These are phyloP conservation scores for Pythium apleroticum DNA, from an alignment of 352 stramenopile species.

Conservation along the genomic window DNA sequence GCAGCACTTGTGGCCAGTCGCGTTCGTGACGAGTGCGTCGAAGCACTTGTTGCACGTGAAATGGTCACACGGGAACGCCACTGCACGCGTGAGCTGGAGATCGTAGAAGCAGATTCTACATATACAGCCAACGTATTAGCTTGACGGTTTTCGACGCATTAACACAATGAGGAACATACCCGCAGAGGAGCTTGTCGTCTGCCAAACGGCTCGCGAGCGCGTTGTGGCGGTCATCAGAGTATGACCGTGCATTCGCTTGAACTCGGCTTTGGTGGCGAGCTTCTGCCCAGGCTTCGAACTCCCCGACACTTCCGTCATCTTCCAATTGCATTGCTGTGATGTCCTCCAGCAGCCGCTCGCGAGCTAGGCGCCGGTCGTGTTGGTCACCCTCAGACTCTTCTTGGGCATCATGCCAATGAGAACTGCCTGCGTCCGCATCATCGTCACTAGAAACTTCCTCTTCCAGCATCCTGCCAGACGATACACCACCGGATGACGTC, in stretches of 20 bases:
- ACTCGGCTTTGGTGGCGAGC: slow-evolving; percentile 15
- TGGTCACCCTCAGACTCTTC: slow-evolving; percentile 3
- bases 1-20: slow-evolving; percentile 57
- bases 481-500: slow-evolving; percentile 34
- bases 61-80: slow-evolving; percentile 67
- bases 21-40: slow-evolving; percentile 44
- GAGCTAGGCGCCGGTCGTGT: slow-evolving; percentile 22
- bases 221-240: slow-evolving; percentile 50
- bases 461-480: neutral
- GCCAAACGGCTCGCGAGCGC: slow-evolving; percentile 48
- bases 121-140: neutral
- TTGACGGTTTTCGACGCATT: neutral
- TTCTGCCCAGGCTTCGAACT: slow-evolving; percentile 41
- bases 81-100: slow-evolving; percentile 46
- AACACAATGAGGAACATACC: slow-evolving; percentile 23
- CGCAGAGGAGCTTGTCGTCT: slow-evolving; percentile 67
- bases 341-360: slow-evolving; percentile 45
- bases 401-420: slow-evolving; percentile 11
- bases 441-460: slow-evolving; percentile 21
- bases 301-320: slow-evolving; percentile 37
- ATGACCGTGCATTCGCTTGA: slow-evolving; percentile 25
- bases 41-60: slow-evolving; percentile 65
- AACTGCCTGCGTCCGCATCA: slow-evolving; percentile 9
- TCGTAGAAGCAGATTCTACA: slow-evolving; percentile 69
- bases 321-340: slow-evolving; percentile 33